These are phyloP conservation scores for Areca catechu DNA, from an alignment of 176 grass and related monocot species.

Conservation along the genomic window DNA sequence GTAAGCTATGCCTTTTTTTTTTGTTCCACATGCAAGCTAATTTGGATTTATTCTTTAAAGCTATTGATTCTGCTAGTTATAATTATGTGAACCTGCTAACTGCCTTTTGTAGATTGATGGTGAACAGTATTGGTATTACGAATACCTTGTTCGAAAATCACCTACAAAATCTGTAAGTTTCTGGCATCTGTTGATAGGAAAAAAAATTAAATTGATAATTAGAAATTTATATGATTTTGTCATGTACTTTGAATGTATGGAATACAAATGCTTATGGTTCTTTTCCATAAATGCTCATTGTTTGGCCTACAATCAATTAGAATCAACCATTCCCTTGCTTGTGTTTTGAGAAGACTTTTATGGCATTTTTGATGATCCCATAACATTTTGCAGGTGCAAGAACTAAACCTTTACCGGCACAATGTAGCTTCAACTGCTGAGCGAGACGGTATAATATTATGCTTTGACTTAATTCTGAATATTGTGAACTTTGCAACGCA, in stretches of 20 bases:
- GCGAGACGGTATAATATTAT: constrained; percentile 53
- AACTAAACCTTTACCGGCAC: constrained; percentile 81
- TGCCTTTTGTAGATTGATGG: constrained; percentile 48
- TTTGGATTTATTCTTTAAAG: constrained; percentile 10
- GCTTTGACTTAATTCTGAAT: constrained; percentile 10
- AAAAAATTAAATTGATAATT: no score
- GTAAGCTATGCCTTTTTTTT: constrained; percentile 31
- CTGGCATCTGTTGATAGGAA: no score
- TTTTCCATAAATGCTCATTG: background rate
- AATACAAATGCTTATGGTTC: background rate
- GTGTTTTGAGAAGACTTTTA: no score
- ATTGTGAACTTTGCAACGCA: no score
- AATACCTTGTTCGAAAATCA: constrained; percentile 90
- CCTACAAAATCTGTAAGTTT: constrained; percentile 70
- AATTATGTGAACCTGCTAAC: background rate
- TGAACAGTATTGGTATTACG: constrained; percentile 93
- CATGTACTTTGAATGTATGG: no score
- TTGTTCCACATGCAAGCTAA: constrained; percentile 2
- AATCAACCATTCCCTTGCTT: no score
- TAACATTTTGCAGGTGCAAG: constrained; percentile 54
- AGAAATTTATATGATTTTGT: no score
- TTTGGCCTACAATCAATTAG: no score
- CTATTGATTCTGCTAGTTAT: background rate
- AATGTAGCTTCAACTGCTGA: constrained; percentile 86
- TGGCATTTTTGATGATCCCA: background rate